These are phyloP conservation scores for Hanseniaspora lachancei DNA, from an alignment of 805 yeast genomes.

Conservation along the genomic window DNA sequence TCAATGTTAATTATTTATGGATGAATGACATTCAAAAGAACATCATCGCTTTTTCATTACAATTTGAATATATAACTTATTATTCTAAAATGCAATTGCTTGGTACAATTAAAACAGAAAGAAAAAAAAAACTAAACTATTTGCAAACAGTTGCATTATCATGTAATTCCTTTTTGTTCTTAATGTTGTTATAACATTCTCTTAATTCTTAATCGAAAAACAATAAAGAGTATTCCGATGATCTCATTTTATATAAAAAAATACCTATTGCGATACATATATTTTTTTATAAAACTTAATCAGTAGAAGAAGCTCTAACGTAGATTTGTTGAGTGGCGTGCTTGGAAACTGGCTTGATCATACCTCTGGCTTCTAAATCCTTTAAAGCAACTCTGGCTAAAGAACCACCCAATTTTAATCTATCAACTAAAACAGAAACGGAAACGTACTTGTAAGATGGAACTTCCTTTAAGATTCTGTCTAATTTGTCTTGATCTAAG, in stretches of 20 bases:
- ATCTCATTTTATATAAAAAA: background rate
- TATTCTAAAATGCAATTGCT: background rate
- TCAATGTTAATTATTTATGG: too few relatives aligned
- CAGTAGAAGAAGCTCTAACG: constrained; percentile 66
- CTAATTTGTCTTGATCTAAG: constrained; percentile 96
- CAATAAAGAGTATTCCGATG: background rate
- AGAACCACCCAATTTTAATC: constrained; percentile 98
- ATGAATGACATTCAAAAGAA: too few relatives aligned
- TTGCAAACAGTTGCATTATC: background rate
- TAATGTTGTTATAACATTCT: background rate
- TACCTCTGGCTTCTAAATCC: constrained; percentile 90
- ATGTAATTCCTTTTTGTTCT: background rate
- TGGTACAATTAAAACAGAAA: too few relatives aligned
- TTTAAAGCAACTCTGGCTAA: constrained; percentile 94
- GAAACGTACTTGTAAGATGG: constrained; percentile 98
- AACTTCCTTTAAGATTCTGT: constrained; percentile 98
- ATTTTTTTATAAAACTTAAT: constrained; percentile 29
- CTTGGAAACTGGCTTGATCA: constrained; percentile 83
- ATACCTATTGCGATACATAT: background rate
- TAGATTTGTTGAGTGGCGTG: constrained; percentile 96
- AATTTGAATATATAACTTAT: background rate
- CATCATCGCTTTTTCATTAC: too few relatives aligned
- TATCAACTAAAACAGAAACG: constrained; percentile 95
- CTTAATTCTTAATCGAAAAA: background rate
- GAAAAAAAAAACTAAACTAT: too few relatives aligned